These are phyloP conservation scores for Trichaptum fuscoviolaceum DNA, from an alignment of 768 basidiomycete species.

Conservation along the genomic window DNA sequence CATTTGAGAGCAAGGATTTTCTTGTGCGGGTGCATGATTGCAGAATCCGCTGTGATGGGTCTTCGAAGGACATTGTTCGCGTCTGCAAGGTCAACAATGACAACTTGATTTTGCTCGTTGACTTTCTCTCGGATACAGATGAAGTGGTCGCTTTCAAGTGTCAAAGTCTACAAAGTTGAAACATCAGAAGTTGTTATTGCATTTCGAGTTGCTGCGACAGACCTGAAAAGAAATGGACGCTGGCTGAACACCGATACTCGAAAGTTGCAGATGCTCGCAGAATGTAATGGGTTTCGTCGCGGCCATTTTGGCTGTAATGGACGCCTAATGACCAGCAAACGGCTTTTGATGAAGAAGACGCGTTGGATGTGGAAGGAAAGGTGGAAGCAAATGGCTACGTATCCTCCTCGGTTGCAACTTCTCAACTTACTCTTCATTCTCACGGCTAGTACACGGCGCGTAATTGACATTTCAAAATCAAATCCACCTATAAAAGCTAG, in stretches of 20 bases:
- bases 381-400: slow-evolving; percentile 2
- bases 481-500: too few relatives aligned
- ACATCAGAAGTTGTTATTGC: slow-evolving; percentile 8
- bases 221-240: slow-evolving; percentile 75
- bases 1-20: slow-evolving; percentile 97
- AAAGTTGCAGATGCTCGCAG: slow-evolving; percentile 90
- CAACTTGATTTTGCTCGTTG: slow-evolving; percentile 94
- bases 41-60: slow-evolving; percentile 97
- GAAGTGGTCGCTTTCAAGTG: slow-evolving; percentile 96
- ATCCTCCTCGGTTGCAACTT: not conserved
- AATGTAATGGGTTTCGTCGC: slow-evolving; percentile 75
- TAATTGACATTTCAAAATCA: not conserved
- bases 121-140: slow-evolving; percentile 97
- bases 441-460: not conserved
- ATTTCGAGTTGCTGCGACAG: slow-evolving; percentile 24
- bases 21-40: slow-evolving; percentile 96
- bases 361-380: not conserved
- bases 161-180: slow-evolving; percentile 58
- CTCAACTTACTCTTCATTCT: not conserved
- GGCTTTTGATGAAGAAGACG: slow-evolving; percentile 2
- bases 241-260: slow-evolving; percentile 93
- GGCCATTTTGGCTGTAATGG: slow-evolving; percentile 23
- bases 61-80: slow-evolving; percentile 95
- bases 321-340: not conserved
- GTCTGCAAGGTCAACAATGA: slow-evolving; percentile 96